Percentiles rank a stretch among this genome's conserved stretches.
Evolutionary conservation across 2,329 filamentous ascomycete species (phyloP).

Genomic region (Lachnellula occidentalis): DNA sequence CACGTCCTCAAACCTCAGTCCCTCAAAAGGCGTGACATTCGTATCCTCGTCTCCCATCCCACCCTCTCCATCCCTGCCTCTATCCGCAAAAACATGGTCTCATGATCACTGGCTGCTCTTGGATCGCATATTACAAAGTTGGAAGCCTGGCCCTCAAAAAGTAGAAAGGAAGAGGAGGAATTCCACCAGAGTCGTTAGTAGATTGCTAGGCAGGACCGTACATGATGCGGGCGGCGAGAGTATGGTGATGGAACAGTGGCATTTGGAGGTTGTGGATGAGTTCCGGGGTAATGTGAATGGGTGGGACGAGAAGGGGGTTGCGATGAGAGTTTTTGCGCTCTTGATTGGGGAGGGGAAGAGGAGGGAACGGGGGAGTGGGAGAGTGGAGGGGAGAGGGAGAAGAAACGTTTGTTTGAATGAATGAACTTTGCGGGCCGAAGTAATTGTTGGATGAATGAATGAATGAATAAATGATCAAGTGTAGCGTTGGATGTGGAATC

Average conservation of each 20-base stretch:
- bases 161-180: conserved; percentile 18
- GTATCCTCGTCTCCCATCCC: conserved; percentile 29
- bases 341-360: conserved; percentile 26
- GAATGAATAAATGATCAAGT: too few relatives aligned
- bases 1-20: conserved; percentile 9
- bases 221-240: conserved; percentile 2
- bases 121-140: conserved; percentile 23
- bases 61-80: conserved; percentile 13
- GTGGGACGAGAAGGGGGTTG: conserved; percentile 30
- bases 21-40: conserved; percentile 27
- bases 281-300: conserved; percentile 27
- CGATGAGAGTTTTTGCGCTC: conserved; percentile 28
- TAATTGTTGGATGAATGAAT: too few relatives aligned
- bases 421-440: background rate
- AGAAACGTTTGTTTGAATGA: conserved; percentile 9
- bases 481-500: too few relatives aligned
- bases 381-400: background rate
- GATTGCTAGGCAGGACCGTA: conserved; percentile 27
- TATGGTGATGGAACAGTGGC: conserved; percentile 28
- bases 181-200: conserved; percentile 27
- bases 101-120: conserved; percentile 30
- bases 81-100: conserved; percentile 28
- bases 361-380: background rate
- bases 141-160: conserved; percentile 21
- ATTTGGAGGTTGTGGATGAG: conserved; percentile 31